A percentile compares a stretch with the other conserved stretches of the same genome.
phyloP scores from a whole-genome alignment of 106 monocot genomes.

The Dendrobium nobile region DNA sequence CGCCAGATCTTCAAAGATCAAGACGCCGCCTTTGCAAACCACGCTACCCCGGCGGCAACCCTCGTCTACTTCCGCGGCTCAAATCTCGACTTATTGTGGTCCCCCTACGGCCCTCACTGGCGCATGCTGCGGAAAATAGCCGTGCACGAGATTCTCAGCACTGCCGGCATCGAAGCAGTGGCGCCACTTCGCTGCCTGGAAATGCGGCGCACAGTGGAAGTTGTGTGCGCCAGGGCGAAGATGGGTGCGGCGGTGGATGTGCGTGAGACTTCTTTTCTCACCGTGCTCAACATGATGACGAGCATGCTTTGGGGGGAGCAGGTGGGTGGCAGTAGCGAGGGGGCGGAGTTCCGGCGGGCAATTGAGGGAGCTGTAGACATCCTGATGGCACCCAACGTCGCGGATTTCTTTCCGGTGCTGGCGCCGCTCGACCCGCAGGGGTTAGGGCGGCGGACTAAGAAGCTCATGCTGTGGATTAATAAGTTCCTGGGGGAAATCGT shows the following conservation, averaged over 20 bases:
- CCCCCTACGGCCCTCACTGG: constrained; percentile 5
- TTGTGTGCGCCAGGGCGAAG: neutral
- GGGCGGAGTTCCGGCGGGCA: constrained; percentile 26
- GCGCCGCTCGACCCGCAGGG: constrained; percentile 54
- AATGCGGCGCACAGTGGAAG: constrained; percentile 10
- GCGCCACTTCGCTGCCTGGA: constrained; percentile 22
- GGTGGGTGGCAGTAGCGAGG: neutral
- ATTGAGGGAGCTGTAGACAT: constrained; percentile 23
- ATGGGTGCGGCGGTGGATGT: neutral
- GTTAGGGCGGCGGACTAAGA: constrained; percentile 15
- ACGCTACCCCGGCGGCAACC: neutral
- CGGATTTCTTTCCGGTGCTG: constrained; percentile 49
- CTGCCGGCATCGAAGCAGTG: neutral
- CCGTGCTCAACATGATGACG: neutral
- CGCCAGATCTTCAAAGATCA: constrained; percentile 30
- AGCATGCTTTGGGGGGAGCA: neutral
- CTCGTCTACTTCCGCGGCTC: neutral
- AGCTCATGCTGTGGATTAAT: constrained; percentile 15
- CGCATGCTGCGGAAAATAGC: constrained; percentile 5
- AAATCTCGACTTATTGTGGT: neutral
- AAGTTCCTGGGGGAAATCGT: constrained; percentile 31
- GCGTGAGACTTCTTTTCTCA: neutral
- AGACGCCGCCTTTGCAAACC: constrained; percentile 17
- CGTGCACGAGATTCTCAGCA: neutral
- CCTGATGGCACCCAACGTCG: constrained; percentile 44